Percentiles rank a stretch among this genome's conserved stretches.
Conservation (phyloP, 768 basidiomycete species). For the Suillus subalutaceus region DNA sequence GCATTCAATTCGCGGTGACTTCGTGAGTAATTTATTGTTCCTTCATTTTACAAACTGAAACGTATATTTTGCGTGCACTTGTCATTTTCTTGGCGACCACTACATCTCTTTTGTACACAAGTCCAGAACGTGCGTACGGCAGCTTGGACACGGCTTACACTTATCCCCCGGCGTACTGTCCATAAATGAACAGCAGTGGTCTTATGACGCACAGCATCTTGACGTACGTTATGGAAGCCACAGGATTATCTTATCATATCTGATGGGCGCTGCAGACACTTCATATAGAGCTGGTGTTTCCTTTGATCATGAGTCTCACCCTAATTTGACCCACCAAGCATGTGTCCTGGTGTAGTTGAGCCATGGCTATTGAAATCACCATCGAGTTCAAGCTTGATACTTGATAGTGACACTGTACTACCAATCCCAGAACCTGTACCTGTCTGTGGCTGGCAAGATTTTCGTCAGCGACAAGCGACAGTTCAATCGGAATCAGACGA, state of each 20-base stretch:
- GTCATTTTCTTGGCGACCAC: not conserved
- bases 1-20: not conserved
- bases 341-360: not conserved
- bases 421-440: not conserved
- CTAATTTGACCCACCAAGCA: not conserved
- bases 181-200: not conserved
- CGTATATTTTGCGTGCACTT: not conserved
- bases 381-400: not conserved
- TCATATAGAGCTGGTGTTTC: conserved; percentile 2
- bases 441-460: not conserved
- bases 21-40: not conserved
- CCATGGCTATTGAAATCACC: not conserved
- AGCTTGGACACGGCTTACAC: not conserved
- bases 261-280: not conserved
- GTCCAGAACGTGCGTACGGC: not conserved
- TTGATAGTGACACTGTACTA: not conserved
- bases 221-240: not conserved
- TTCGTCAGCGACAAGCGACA: not conserved
- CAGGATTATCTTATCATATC: not conserved
- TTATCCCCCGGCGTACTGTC: not conserved
- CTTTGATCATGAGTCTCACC: not conserved
- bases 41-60: not conserved
- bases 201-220: not conserved
- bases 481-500: not conserved
- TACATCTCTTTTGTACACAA: not conserved